Conservation (phyloP, 305 asterid genomes). For the Solanum hybrid region DNA sequence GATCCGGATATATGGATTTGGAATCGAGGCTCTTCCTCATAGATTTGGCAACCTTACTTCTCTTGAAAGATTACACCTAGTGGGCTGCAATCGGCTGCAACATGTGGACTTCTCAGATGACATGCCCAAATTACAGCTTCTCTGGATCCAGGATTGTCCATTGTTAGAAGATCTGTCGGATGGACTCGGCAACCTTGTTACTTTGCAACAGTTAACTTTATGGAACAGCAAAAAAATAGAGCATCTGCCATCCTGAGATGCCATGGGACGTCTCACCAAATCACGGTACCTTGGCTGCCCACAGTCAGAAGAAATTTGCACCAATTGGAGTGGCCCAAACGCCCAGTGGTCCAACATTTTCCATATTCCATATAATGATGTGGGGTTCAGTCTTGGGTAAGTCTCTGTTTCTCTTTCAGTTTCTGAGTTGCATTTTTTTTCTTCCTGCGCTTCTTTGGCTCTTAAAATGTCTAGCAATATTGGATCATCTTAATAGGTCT, state of each 20-base stretch:
- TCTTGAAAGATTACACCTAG: neutral
- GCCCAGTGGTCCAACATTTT: neutral
- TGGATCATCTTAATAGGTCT: no score
- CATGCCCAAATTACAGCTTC: neutral
- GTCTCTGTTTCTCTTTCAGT: no score
- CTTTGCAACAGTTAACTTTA: neutral
- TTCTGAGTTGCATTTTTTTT: no score
- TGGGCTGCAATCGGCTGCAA: neutral
- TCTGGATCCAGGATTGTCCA: no score
- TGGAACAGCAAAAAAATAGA: neutral
- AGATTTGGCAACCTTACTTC: neutral
- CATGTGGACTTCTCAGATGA: neutral
- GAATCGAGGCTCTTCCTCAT: neutral
- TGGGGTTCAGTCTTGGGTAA: no score
- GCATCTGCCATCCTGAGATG: neutral
- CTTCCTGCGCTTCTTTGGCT: no score
- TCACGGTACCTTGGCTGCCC: neutral
- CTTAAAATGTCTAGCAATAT: no score
- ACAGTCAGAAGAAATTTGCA: neutral
- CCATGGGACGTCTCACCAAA: neutral
- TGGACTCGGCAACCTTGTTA: neutral
- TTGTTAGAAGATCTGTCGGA: neutral
- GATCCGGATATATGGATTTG: neutral
- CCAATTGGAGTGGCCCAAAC: neutral
- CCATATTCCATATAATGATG: neutral